Percentiles rank a stretch among this genome's conserved stretches.
These are phyloP conservation scores for Coniferiporia weirii DNA, from an alignment of 1,284 basidiomycete species.

Conservation along the genomic window DNA sequence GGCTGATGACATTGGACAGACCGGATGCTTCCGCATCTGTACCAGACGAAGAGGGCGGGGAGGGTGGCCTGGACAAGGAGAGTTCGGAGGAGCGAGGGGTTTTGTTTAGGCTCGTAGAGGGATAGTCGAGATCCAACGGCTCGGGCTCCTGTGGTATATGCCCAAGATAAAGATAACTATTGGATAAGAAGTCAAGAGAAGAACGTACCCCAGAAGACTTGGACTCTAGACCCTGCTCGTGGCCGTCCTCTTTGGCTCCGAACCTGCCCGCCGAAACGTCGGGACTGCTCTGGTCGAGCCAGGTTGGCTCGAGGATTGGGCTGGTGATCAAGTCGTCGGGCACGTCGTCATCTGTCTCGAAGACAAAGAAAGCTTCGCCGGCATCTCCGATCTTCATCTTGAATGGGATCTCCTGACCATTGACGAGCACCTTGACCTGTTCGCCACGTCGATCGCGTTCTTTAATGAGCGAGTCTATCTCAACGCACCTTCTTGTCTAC, in stretches of 20 bases:
- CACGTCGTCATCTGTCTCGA: conserved; percentile 93
- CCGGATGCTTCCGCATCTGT: not conserved
- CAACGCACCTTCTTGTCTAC: conserved; percentile 82
- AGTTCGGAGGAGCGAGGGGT: not conserved
- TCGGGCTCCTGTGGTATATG: conserved; percentile 11
- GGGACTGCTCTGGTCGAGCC: conserved; percentile 34
- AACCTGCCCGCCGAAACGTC: conserved; percentile 36
- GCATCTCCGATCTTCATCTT: conserved; percentile 99
- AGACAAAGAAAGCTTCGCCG: conserved; percentile 98
- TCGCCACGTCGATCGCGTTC: not conserved
- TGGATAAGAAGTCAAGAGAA: not conserved
- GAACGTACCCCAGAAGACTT: conserved; percentile 15
- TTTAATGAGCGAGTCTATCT: conserved; percentile 15
- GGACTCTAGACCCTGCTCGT: conserved; percentile 18
- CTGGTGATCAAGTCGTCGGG: conserved; percentile 93
- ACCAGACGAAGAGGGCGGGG: conserved; percentile 18
- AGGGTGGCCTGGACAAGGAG: not conserved
- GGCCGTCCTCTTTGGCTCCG: conserved; percentile 36
- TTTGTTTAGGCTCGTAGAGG: not conserved
- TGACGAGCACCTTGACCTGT: conserved; percentile 79
- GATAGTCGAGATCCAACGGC: conserved; percentile 12
- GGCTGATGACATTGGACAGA: conserved; percentile 8
- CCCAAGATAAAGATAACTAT: not conserved
- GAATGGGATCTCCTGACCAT: conserved; percentile 81
- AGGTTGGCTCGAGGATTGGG: conserved; percentile 73